phyloP scores from a whole-genome alignment of 768 basidiomycete species.

The Tulasnella sp. region DNA sequence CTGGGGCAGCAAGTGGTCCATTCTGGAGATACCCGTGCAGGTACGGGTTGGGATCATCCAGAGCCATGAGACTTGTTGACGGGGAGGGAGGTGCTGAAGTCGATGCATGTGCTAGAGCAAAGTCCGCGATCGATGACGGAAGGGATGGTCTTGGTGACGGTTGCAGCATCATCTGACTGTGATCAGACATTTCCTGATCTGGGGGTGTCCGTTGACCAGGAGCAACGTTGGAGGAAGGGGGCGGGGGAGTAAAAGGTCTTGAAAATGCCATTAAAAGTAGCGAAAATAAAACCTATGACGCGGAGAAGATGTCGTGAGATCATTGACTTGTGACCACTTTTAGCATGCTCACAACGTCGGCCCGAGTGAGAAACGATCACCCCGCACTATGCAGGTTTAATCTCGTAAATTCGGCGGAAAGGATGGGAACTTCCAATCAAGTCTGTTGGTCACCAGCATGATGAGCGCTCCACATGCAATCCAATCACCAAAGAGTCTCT shows the following conservation, averaged over 20 bases:
- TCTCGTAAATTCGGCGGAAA: too few relatives aligned
- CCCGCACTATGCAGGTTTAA: too few relatives aligned
- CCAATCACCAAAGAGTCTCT: too few relatives aligned
- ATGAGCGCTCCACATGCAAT: too few relatives aligned
- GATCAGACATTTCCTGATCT: slow-evolving; percentile 15
- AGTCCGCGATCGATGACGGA: slow-evolving; percentile 16
- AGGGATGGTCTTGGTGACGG: slow-evolving; percentile 16
- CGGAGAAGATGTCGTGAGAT: too few relatives aligned
- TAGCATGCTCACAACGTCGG: too few relatives aligned
- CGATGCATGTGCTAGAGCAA: slow-evolving; percentile 15
- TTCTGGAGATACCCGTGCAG: neutral
- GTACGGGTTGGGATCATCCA: slow-evolving; percentile 10
- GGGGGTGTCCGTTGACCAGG: slow-evolving; percentile 9
- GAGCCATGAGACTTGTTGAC: slow-evolving; percentile 13
- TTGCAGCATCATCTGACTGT: neutral
- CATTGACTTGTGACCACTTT: too few relatives aligned
- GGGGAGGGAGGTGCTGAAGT: slow-evolving; percentile 17
- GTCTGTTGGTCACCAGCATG: too few relatives aligned
- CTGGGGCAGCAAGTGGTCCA: neutral
- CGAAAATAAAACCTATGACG: too few relatives aligned
- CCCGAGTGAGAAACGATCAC: too few relatives aligned
- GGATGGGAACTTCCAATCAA: too few relatives aligned
- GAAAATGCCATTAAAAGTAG: slow-evolving; percentile 2
- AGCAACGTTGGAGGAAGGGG: neutral
- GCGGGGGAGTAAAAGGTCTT: neutral